These are phyloP conservation scores for Diaporthe sp. DNA, from an alignment of 2,329 filamentous ascomycete species.

Conservation along the genomic window DNA sequence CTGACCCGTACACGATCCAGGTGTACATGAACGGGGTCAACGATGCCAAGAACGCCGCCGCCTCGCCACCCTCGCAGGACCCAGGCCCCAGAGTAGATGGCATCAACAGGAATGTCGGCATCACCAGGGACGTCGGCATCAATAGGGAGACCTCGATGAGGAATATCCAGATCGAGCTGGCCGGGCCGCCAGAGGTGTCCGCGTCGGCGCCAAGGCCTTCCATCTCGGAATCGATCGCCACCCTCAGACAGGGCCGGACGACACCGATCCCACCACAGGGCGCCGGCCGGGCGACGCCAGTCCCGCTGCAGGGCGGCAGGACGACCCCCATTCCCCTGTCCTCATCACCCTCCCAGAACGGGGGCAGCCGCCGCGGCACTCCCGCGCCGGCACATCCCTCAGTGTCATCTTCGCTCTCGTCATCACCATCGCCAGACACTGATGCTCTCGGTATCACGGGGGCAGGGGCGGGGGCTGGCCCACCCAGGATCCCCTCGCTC, in stretches of 20 bases:
- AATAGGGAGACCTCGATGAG: background rate
- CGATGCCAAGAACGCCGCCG: constrained; percentile 43
- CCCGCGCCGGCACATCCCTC: too few species aligned
- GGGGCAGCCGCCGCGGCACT: too few species aligned
- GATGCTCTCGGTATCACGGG: too few species aligned
- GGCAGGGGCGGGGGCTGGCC: constrained; percentile 34
- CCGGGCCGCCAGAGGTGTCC: background rate
- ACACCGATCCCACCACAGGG: background rate
- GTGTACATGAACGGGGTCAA: constrained; percentile 52
- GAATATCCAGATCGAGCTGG: constrained; percentile 29
- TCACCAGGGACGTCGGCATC: too few species aligned
- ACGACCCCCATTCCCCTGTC: background rate
- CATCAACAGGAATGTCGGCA: too few species aligned
- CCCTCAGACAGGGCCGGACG: too few species aligned
- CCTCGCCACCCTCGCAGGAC: constrained; percentile 27
- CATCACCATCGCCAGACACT: background rate
- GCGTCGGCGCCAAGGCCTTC: too few species aligned
- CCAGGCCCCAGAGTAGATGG: too few species aligned
- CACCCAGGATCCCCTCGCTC: constrained; percentile 50
- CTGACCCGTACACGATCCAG: constrained; percentile 52
- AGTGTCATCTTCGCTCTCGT: too few species aligned
- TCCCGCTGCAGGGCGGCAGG: background rate
- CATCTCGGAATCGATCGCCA: too few species aligned
- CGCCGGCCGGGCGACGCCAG: background rate
- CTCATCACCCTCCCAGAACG: too few species aligned